Evolutionary conservation across 148 eudicot species (phyloP).

Genomic region (Amaranthus hypochondriacus): DNA sequence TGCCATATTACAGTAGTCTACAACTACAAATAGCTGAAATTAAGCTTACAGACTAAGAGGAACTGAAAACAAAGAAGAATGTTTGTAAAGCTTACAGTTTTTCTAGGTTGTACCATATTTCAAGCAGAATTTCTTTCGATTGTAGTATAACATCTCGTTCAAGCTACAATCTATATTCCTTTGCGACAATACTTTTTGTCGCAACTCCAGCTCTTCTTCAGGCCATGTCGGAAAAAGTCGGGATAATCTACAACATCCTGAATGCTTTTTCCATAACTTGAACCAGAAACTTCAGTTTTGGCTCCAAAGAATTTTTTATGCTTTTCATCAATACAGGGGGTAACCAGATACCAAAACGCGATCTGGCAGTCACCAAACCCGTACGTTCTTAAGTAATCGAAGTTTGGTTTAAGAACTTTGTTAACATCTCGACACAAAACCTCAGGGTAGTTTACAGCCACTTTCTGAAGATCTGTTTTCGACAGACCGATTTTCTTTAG

Average conservation of each 20-base stretch:
- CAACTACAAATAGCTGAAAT: conserved; percentile 11
- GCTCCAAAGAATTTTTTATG: conserved; percentile 78
- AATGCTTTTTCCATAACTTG: conserved; percentile 73
- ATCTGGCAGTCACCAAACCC: conserved; percentile 67
- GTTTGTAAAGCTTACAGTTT: conserved; percentile 23
- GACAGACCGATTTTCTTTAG: conserved; percentile 65
- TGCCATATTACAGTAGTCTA: conserved; percentile 15
- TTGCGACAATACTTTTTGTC: conserved; percentile 67
- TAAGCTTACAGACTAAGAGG: no score
- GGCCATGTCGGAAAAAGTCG: conserved; percentile 73
- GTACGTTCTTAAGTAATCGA: conserved; percentile 42
- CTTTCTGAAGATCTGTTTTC: conserved; percentile 55
- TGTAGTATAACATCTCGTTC: conserved; percentile 87
- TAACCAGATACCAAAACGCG: conserved; percentile 71
- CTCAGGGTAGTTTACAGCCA: conserved; percentile 70
- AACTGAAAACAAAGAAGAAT: background rate
- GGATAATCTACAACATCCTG: conserved; percentile 79
- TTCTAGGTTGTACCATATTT: conserved; percentile 56
- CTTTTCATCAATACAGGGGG: conserved; percentile 88
- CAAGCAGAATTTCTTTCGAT: conserved; percentile 70
- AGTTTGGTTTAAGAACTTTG: conserved; percentile 73
- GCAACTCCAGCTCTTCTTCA: conserved; percentile 69
- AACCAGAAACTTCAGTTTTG: conserved; percentile 79
- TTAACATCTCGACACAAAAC: conserved; percentile 82
- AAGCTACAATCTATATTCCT: conserved; percentile 65